A percentile compares a stretch with the other conserved stretches of the same genome.
Conservation (phyloP, 345 rosid species). For the Mangifera indica region DNA sequence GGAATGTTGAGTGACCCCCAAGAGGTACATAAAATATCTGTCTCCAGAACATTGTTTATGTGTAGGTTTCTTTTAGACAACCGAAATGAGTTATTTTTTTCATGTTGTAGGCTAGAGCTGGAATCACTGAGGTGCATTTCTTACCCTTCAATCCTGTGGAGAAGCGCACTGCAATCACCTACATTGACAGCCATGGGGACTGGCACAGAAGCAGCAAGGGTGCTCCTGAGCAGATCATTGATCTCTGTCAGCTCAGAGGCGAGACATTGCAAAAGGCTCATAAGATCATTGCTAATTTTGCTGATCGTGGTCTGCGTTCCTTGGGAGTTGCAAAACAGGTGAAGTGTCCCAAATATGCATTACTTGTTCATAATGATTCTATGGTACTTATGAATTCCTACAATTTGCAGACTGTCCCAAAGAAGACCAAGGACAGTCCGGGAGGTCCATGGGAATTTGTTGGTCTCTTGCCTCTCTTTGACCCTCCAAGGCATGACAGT, state of each 20-base stretch:
- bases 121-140: constrained; percentile 85
- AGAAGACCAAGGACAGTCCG: constrained; percentile 68
- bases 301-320: constrained; percentile 87
- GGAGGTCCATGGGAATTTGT: constrained; percentile 89
- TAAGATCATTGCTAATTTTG: constrained; percentile 58
- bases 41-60: neutral
- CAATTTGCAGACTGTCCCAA: constrained; percentile 52
- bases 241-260: constrained; percentile 66
- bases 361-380: neutral
- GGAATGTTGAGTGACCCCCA: constrained; percentile 80
- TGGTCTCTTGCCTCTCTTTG: constrained; percentile 89
- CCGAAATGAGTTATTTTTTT: neutral
- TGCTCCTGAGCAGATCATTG: constrained; percentile 94
- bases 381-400: neutral
- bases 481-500: constrained; percentile 89
- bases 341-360: constrained; percentile 12
- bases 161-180: constrained; percentile 92
- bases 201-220: constrained; percentile 92
- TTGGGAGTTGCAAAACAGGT: constrained; percentile 77
- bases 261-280: constrained; percentile 51
- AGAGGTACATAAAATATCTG: constrained; percentile 39
- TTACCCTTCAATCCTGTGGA: constrained; percentile 92
- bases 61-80: neutral
- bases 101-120: constrained; percentile 68
- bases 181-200: constrained; percentile 56